Conservation (phyloP, 441 rosid species). For the Adansonia gregorii region DNA sequence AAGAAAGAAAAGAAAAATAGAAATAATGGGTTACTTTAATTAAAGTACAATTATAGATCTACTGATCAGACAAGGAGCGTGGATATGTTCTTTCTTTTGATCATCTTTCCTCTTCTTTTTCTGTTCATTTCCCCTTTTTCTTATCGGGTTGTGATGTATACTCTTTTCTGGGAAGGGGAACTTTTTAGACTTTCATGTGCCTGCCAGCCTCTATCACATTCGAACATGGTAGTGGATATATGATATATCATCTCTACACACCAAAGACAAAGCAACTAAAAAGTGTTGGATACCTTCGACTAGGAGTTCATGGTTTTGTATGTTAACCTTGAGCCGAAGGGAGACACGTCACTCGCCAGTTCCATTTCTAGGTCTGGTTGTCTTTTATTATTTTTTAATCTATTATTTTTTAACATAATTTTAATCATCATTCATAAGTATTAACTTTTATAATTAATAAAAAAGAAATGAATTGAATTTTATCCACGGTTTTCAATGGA, state of each 20-base stretch:
- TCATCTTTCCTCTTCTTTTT: constrained; percentile 25
- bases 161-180: constrained; percentile 37
- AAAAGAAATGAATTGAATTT: too few species aligned
- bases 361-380: too few species aligned
- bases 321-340: too few species aligned
- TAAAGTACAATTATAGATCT: constrained; percentile 19
- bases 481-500: not conserved
- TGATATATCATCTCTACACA: not conserved
- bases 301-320: too few species aligned
- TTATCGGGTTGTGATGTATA: constrained; percentile 41
- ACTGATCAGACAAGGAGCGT: constrained; percentile 46
- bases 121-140: constrained; percentile 38
- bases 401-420: too few species aligned
- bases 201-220: constrained; percentile 47
- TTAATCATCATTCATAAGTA: too few species aligned
- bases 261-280: too few species aligned
- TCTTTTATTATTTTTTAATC: too few species aligned
- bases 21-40: constrained; percentile 13
- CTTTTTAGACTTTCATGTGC: constrained; percentile 52
- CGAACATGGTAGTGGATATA: constrained; percentile 36
- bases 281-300: too few species aligned
- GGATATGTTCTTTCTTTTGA: constrained; percentile 41
- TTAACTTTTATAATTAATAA: too few species aligned
- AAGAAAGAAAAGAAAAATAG: constrained; percentile 7
- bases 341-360: too few species aligned